Evolutionary conservation across 805 yeast genomes (phyloP).

Genomic region (Cyberlindnera lachancei): DNA sequence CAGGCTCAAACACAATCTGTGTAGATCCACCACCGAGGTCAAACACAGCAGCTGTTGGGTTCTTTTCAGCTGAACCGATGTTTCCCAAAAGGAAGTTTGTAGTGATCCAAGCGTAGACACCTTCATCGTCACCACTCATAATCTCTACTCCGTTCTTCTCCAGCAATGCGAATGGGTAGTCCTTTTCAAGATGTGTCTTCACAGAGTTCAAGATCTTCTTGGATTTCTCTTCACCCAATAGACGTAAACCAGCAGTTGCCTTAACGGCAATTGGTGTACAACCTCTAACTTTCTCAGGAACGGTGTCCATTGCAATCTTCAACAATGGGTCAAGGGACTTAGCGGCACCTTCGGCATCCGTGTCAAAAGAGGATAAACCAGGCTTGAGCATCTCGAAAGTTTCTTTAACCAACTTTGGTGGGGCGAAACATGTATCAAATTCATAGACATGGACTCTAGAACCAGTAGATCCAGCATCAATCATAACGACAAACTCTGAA

Average conservation of each 20-base stretch:
- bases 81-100: slow-evolving; percentile 89
- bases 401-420: slow-evolving; percentile 77
- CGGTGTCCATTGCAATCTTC: slow-evolving; percentile 62
- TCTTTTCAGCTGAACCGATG: slow-evolving; percentile 67
- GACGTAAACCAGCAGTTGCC: slow-evolving; percentile 95
- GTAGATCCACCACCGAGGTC: slow-evolving; percentile 99
- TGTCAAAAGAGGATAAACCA: slow-evolving; percentile 80
- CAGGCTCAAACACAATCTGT: slow-evolving; percentile 96
- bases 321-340: slow-evolving; percentile 79
- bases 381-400: slow-evolving; percentile 85
- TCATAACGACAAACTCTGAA: slow-evolving; percentile 77
- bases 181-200: slow-evolving; percentile 59
- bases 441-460: slow-evolving; percentile 92
- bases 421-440: slow-evolving; percentile 78
- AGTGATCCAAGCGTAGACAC: slow-evolving; percentile 98
- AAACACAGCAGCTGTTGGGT: slow-evolving; percentile 92
- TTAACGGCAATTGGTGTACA: slow-evolving; percentile 95
- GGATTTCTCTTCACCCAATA: slow-evolving; percentile 72
- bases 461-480: slow-evolving; percentile 98
- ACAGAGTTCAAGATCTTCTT: slow-evolving; percentile 69
- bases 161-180: slow-evolving; percentile 91
- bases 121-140: slow-evolving; percentile 96
- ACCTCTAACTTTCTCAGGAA: slow-evolving; percentile 63
- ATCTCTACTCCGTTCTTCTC: slow-evolving; percentile 80
- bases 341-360: slow-evolving; percentile 82